These are phyloP conservation scores for Xerocomus nothofagi DNA, from an alignment of 1,284 basidiomycete genomes.

Conservation along the genomic window DNA sequence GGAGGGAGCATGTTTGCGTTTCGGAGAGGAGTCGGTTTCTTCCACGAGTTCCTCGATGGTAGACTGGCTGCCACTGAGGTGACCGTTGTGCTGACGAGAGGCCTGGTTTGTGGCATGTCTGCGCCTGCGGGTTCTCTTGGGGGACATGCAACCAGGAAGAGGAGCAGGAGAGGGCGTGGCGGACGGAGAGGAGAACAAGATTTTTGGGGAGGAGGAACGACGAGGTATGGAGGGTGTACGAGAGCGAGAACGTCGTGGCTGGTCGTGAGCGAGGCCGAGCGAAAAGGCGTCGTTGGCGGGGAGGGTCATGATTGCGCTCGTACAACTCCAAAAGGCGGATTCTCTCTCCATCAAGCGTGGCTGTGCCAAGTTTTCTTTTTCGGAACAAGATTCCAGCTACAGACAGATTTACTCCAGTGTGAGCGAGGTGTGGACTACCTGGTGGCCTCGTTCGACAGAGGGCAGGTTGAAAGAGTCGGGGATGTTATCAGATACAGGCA, in stretches of 20 bases:
- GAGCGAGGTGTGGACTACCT: no score
- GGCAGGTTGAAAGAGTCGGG: no score
- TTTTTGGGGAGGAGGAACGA: slow-evolving; percentile 48
- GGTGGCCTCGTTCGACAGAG: no score
- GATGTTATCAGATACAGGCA: no score
- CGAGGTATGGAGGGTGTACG: slow-evolving; percentile 34
- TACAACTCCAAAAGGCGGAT: not conserved
- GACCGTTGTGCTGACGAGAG: slow-evolving; percentile 13
- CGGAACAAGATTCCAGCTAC: no score
- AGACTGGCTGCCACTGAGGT: slow-evolving; percentile 13
- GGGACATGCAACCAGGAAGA: slow-evolving; percentile 18
- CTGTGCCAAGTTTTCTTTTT: no score
- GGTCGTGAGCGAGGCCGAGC: slow-evolving; percentile 46
- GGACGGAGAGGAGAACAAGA: slow-evolving; percentile 36
- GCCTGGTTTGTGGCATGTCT: slow-evolving; percentile 12
- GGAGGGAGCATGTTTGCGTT: slow-evolving; percentile 19
- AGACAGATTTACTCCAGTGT: no score
- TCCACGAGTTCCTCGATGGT: slow-evolving; percentile 32
- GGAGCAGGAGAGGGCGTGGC: slow-evolving; percentile 2
- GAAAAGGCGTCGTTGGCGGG: slow-evolving; percentile 56
- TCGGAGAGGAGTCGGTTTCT: slow-evolving; percentile 21
- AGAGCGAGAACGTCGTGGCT: slow-evolving; percentile 36
- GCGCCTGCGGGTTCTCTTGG: slow-evolving; percentile 20
- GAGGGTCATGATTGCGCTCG: slow-evolving; percentile 38
- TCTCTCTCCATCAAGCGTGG: slow-evolving; percentile 2